Percentiles rank a stretch among this genome's conserved stretches.
phyloP scores from a whole-genome alignment of 1,284 basidiomycete species.

The Austroboletus niveus region DNA sequence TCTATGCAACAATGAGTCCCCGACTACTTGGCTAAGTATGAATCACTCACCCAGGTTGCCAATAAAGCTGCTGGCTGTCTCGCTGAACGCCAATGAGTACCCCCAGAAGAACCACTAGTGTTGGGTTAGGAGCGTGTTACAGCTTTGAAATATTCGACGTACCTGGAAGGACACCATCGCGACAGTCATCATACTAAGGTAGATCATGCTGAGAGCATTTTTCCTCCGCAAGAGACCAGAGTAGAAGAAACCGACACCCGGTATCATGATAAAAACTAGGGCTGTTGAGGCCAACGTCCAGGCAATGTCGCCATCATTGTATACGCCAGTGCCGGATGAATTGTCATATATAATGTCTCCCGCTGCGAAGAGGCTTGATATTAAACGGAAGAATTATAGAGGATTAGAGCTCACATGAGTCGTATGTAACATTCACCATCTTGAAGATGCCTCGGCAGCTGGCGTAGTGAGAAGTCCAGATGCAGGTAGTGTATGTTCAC shows the following conservation, averaged over 20 bases:
- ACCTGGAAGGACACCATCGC: conserved; percentile 77
- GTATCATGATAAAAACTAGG: conserved; percentile 90
- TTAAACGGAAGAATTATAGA: not conserved
- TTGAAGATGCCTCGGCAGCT: conserved; percentile 3
- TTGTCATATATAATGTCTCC: conserved; percentile 40
- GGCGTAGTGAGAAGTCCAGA: not conserved
- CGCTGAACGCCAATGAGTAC: conserved; percentile 69
- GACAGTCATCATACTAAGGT: conserved; percentile 75
- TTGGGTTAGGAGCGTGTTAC: not conserved
- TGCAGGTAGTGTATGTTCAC: conserved; percentile 3
- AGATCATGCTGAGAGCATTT: conserved; percentile 93
- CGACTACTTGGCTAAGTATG: not conserved
- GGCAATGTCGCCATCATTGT: conserved; percentile 79
- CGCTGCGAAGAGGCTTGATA: conserved; percentile 28
- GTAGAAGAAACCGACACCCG: conserved; percentile 89
- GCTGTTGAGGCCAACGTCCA: conserved; percentile 73
- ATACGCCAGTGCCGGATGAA: conserved; percentile 43
- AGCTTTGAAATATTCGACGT: conserved; percentile 9
- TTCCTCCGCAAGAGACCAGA: conserved; percentile 82
- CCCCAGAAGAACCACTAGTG: conserved; percentile 73
- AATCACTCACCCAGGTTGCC: conserved; percentile 55
- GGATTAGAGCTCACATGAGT: conserved; percentile 29
- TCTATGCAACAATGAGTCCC: conserved; percentile 34
- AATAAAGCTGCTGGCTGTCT: conserved; percentile 56
- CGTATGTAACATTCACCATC: conserved; percentile 40